Evolutionary conservation across 2,329 filamentous ascomycete genomes (phyloP).

Genomic region (Aspergillus aculeatus): DNA sequence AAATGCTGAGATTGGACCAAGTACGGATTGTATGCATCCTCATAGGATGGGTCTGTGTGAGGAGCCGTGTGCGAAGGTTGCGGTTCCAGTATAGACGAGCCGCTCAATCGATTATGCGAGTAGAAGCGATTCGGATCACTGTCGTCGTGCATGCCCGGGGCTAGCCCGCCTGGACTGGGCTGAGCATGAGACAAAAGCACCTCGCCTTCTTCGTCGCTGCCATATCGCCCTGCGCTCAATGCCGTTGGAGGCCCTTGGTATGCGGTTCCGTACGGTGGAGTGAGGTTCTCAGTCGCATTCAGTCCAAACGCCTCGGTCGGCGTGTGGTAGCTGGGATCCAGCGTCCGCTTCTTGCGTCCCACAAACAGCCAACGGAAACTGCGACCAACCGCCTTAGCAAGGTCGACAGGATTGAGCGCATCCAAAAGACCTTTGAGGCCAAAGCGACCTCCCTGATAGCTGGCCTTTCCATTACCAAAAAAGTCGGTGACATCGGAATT

Average conservation of each 20-base stretch:
- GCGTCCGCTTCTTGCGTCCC: constrained; percentile 56
- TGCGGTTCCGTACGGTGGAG: constrained; percentile 22
- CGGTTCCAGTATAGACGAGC: constrained; percentile 15
- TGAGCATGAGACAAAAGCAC: constrained; percentile 42
- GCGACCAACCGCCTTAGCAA: constrained; percentile 74
- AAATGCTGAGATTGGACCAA: constrained; percentile 4
- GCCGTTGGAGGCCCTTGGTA: constrained; percentile 28
- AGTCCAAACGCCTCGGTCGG: constrained; percentile 31
- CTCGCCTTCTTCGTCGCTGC: constrained; percentile 37
- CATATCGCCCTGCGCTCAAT: constrained; percentile 22
- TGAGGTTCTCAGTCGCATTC: constrained; percentile 19
- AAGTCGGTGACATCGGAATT: constrained; percentile 44
- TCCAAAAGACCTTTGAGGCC: constrained; percentile 67
- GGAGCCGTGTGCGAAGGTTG: constrained; percentile 12
- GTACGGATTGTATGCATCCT: constrained; percentile 17
- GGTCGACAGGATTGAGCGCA: constrained; percentile 78
- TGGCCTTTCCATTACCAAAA: constrained; percentile 46
- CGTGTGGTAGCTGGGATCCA: constrained; percentile 42
- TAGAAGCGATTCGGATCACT: constrained; percentile 15
- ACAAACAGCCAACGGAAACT: constrained; percentile 79
- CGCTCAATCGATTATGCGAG: constrained; percentile 11
- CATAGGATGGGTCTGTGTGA: constrained; percentile 19
- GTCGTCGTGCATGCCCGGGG: constrained; percentile 20
- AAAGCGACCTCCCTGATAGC: constrained; percentile 63
- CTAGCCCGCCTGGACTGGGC: constrained; percentile 24